Percentiles rank a stretch among this genome's conserved stretches.
Conservation (phyloP, 2,329 filamentous ascomycete genomes). For the Alternaria sp. region DNA sequence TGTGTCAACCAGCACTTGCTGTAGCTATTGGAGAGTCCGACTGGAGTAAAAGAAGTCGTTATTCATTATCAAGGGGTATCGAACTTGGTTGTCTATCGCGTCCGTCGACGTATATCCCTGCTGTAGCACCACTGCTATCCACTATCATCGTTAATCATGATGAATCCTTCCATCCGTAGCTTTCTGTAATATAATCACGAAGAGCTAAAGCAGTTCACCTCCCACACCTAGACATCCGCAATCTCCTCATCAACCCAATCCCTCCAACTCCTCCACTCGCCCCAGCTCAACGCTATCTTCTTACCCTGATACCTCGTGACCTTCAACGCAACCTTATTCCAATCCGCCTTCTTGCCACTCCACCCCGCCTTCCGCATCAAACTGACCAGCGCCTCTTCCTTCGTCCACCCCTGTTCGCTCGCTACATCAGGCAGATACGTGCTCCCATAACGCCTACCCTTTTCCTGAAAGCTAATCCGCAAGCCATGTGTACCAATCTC, state of each 20-base stretch:
- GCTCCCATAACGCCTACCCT: constrained; percentile 75
- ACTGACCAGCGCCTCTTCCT: constrained; percentile 88
- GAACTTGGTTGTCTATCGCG: not conserved
- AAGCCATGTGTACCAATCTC: constrained; percentile 84
- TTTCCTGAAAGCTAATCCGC: constrained; percentile 81
- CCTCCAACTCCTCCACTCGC: constrained; percentile 80
- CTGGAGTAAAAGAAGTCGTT: not conserved
- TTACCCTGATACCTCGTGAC: constrained; percentile 87
- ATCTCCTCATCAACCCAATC: constrained; percentile 66
- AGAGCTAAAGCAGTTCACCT: not conserved
- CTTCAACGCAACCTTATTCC: constrained; percentile 79
- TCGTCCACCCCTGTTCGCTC: constrained; percentile 90
- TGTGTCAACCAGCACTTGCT: not conserved
- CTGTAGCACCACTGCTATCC: not conserved
- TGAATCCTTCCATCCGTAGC: not conserved
- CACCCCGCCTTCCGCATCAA: constrained; percentile 95
- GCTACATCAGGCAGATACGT: constrained; percentile 95
- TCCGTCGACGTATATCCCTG: not conserved
- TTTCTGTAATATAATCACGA: not conserved
- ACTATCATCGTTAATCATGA: not conserved
- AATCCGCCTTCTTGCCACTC: constrained; percentile 70
- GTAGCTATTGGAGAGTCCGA: not conserved
- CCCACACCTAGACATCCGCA: constrained; percentile 6
- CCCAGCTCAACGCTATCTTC: constrained; percentile 73
- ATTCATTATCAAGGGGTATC: not conserved